Percentiles rank a stretch among this genome's conserved stretches.
phyloP scores from a whole-genome alignment of 1,139 yeast genomes.

The Pneumocystis oryctolagi region DNA sequence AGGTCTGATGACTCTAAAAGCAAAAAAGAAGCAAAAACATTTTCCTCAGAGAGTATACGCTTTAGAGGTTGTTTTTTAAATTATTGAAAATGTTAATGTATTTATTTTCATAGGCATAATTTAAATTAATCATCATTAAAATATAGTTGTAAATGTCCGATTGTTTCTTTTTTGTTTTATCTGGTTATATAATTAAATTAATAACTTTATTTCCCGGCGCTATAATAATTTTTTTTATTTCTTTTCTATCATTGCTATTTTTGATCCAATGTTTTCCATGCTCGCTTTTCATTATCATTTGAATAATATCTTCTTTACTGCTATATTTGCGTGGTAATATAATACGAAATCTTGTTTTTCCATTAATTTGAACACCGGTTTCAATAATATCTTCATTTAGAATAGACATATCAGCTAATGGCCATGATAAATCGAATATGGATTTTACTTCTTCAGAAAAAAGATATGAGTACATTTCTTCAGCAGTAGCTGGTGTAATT shows the following conservation, averaged over 20 bases:
- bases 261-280: constrained; percentile 20
- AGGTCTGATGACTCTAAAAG: constrained; percentile 67
- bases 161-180: not conserved
- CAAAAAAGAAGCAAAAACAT: constrained; percentile 82
- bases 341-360: constrained; percentile 41
- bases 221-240: constrained; percentile 9
- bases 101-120: constrained; percentile 10
- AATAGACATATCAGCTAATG: constrained; percentile 24
- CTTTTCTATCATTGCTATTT: constrained; percentile 10
- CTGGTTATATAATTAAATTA: constrained; percentile 10
- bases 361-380: constrained; percentile 41
- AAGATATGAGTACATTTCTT: constrained; percentile 62
- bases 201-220: constrained; percentile 12
- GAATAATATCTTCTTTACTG: constrained; percentile 24
- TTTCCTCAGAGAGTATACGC: constrained; percentile 98
- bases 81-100: not conserved
- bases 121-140: constrained; percentile 3
- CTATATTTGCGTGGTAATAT: constrained; percentile 24
- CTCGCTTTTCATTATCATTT: constrained; percentile 19
- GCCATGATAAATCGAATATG: constrained; percentile 22
- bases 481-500: constrained; percentile 65
- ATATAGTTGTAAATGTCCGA: not conserved
- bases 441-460: constrained; percentile 30
- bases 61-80: constrained; percentile 49
- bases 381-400: constrained; percentile 27